These are phyloP conservation scores for Posidonia australis DNA, from an alignment of 106 monocot genomes.

Conservation along the genomic window DNA sequence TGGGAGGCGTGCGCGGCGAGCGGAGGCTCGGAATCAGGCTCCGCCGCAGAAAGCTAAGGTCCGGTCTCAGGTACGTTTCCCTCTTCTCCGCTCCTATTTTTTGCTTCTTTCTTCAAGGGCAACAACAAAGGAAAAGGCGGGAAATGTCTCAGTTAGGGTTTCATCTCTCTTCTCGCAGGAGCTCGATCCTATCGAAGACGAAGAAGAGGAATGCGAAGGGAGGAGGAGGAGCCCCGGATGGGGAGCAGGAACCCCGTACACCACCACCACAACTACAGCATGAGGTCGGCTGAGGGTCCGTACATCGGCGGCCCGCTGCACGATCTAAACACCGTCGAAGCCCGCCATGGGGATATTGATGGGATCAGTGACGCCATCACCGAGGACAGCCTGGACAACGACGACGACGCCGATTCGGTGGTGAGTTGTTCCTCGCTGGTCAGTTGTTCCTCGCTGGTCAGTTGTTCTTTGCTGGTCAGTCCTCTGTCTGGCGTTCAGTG, in stretches of 20 bases:
- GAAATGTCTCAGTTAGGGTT: constrained; percentile 18
- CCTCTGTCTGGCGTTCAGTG: not conserved
- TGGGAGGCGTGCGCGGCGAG: constrained; percentile 3
- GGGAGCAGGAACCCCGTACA: constrained; percentile 41
- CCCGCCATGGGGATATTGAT: constrained; percentile 43
- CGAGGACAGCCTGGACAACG: constrained; percentile 69
- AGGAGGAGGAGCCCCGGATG: constrained; percentile 11
- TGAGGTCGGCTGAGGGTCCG: constrained; percentile 24
- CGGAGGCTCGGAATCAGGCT: constrained; percentile 17
- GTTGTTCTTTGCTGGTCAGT: not conserved
- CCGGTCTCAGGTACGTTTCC: not conserved
- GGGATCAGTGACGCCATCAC: constrained; percentile 66
- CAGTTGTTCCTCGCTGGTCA: not conserved
- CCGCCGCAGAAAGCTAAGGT: constrained; percentile 9
- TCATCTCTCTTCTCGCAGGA: constrained; percentile 9
- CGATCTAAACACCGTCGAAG: constrained; percentile 68
- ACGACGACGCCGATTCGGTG: constrained; percentile 72
- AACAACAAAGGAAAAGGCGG: not conserved
- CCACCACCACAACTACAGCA: constrained; percentile 39
- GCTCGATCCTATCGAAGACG: not conserved
- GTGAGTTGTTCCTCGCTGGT: constrained; percentile 11
- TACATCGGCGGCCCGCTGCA: constrained; percentile 53
- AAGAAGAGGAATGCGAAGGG: not conserved
- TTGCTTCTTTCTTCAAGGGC: not conserved
- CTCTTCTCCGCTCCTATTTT: not conserved